These are phyloP conservation scores for Aureobasidium mangrovei DNA, from an alignment of 2,329 filamentous ascomycete genomes.

Conservation along the genomic window DNA sequence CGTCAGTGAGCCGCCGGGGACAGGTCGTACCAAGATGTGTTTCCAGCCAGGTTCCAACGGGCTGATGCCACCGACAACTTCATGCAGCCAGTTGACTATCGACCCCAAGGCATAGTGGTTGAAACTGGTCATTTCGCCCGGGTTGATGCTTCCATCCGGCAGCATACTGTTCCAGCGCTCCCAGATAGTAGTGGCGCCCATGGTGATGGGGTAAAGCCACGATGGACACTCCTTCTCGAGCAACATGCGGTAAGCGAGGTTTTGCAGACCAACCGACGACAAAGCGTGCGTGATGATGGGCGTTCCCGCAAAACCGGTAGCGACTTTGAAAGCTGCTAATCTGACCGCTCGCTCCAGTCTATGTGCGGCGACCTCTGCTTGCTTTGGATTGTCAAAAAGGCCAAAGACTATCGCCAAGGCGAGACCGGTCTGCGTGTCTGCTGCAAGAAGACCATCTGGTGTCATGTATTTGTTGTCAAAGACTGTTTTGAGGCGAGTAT, in stretches of 20 bases:
- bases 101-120: constrained; percentile 45
- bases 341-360: constrained; percentile 21
- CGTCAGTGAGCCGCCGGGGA: constrained; percentile 27
- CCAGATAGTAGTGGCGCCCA: constrained; percentile 43
- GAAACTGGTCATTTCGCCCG: constrained; percentile 42
- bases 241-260: constrained; percentile 39
- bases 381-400: constrained; percentile 18
- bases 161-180: constrained; percentile 45
- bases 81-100: constrained; percentile 41
- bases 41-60: constrained; percentile 36
- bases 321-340: constrained; percentile 23
- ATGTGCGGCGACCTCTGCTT: constrained; percentile 17
- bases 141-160: constrained; percentile 37
- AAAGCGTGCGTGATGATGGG: constrained; percentile 25
- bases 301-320: constrained; percentile 52
- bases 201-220: constrained; percentile 42
- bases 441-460: constrained; percentile 22
- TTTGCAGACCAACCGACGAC: constrained; percentile 15
- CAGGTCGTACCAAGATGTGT: constrained; percentile 28
- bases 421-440: constrained; percentile 28
- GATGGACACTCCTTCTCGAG: constrained; percentile 37
- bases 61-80: constrained; percentile 34
- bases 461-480: constrained; percentile 28
- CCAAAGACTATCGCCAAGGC: constrained; percentile 23
- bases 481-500: constrained; percentile 17